These are phyloP conservation scores for Aspergillus phoenicis DNA, from an alignment of 2,329 filamentous ascomycete species.

Conservation along the genomic window DNA sequence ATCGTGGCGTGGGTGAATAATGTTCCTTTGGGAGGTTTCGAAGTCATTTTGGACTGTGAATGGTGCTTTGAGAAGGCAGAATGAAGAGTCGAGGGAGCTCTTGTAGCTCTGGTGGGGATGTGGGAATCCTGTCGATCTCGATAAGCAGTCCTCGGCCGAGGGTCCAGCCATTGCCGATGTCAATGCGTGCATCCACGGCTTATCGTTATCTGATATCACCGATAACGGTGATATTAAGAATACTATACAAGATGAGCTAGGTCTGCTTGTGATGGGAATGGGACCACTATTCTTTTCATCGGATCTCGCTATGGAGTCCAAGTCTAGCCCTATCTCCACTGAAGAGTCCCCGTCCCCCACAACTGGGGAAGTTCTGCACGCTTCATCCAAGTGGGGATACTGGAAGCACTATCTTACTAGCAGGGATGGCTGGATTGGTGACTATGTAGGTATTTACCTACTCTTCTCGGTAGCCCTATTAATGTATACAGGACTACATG, in stretches of 20 bases:
- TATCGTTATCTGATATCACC: not conserved
- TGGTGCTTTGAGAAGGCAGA: not conserved
- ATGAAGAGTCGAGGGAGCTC: not conserved
- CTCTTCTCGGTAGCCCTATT: not conserved
- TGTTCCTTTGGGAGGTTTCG: conserved; percentile 24
- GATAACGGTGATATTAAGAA: not conserved
- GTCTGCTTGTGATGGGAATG: not conserved
- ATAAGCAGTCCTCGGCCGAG: conserved; percentile 2
- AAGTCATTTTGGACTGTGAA: not conserved
- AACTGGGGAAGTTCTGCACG: not conserved
- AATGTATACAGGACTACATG: conserved; percentile 48
- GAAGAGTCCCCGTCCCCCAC: conserved; percentile 1
- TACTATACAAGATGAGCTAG: not conserved
- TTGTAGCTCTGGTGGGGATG: not conserved
- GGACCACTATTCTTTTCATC: too few relatives aligned
- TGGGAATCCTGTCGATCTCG: not conserved
- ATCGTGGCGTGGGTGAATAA: conserved; percentile 56
- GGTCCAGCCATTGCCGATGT: not conserved
- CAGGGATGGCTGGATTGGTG: conserved; percentile 52
- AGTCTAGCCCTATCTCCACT: not conserved
- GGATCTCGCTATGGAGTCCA: conserved; percentile 5
- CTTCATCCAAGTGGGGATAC: conserved; percentile 22
- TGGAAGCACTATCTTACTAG: conserved; percentile 29
- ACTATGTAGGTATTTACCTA: conserved; percentile 37
- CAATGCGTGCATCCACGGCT: not conserved